Evolutionary conservation across 1,139 yeast genomes (phyloP).

Genomic region (Candida sp.): DNA sequence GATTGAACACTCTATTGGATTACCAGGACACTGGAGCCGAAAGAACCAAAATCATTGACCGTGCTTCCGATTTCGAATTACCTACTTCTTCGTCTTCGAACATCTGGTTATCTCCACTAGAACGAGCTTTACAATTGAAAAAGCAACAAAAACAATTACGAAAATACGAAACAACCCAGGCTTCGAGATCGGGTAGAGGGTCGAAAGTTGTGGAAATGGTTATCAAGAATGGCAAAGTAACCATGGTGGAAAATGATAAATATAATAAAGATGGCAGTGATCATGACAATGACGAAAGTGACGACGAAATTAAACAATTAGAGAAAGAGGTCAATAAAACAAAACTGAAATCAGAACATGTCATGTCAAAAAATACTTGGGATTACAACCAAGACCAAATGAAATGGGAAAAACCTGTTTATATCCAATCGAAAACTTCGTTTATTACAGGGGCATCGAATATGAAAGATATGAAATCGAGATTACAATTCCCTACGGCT

Average conservation of each 20-base stretch:
- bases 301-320: constrained; percentile 24
- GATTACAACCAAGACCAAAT: constrained; percentile 51
- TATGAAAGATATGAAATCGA: constrained; percentile 3
- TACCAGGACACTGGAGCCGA: constrained; percentile 88
- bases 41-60: constrained; percentile 88
- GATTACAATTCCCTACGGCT: constrained; percentile 15
- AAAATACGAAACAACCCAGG: constrained; percentile 56
- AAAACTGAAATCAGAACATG: constrained; percentile 13
- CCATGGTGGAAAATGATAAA: constrained; percentile 38
- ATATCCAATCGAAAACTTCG: constrained; percentile 11
- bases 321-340: constrained; percentile 20
- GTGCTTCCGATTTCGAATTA: constrained; percentile 83
- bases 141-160: constrained; percentile 75
- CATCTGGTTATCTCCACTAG: constrained; percentile 87
- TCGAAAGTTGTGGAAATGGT: constrained; percentile 74
- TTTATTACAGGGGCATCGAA: not conserved
- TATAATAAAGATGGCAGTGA: constrained; percentile 10
- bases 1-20: constrained; percentile 67
- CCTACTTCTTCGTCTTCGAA: constrained; percentile 48
- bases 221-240: constrained; percentile 78
- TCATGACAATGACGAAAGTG: constrained; percentile 16
- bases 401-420: constrained; percentile 53
- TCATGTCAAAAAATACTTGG: constrained; percentile 38
- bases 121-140: constrained; percentile 78
- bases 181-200: constrained; percentile 66